Conservation (phyloP, 495 filamentous ascomycete species). For the Annulohypoxylon maeteangense region DNA sequence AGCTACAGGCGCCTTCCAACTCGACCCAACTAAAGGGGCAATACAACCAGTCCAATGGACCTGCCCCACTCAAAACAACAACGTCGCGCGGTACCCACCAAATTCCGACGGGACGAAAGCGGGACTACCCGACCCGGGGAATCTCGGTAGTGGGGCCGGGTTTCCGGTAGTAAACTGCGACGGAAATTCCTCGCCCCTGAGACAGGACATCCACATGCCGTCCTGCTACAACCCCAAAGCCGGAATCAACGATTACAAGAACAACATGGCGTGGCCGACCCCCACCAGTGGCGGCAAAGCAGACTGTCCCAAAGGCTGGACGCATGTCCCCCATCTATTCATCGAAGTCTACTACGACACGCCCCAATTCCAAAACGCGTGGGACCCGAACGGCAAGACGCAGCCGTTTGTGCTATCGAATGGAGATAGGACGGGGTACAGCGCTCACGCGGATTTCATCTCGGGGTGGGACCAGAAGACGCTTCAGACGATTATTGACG, state of each 20-base stretch:
- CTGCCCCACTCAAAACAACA: slow-evolving; percentile 54
- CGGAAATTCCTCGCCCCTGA: slow-evolving; percentile 63
- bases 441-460: slow-evolving; percentile 74
- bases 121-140: slow-evolving; percentile 59
- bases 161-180: slow-evolving; percentile 61
- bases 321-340: slow-evolving; percentile 68
- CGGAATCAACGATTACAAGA: slow-evolving; percentile 58
- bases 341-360: slow-evolving; percentile 73
- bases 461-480: slow-evolving; percentile 72
- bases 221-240: slow-evolving; percentile 68
- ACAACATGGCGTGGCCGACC: slow-evolving; percentile 62
- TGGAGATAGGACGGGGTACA: slow-evolving; percentile 64
- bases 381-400: slow-evolving; percentile 62
- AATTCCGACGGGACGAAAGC: slow-evolving; percentile 55
- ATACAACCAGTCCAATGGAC: slow-evolving; percentile 56
- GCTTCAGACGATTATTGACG: slow-evolving; percentile 69
- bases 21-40: slow-evolving; percentile 52
- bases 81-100: slow-evolving; percentile 61
- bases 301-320: slow-evolving; percentile 69
- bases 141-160: slow-evolving; percentile 57
- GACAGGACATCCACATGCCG: slow-evolving; percentile 60
- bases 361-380: slow-evolving; percentile 61
- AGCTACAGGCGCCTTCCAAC: slow-evolving; percentile 39
- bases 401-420: slow-evolving; percentile 72
- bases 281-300: slow-evolving; percentile 58